Base-by-base conservation (phyloP, 192 early-diverging fungal species). In the Phlyctochytrium planicorne region DNA sequence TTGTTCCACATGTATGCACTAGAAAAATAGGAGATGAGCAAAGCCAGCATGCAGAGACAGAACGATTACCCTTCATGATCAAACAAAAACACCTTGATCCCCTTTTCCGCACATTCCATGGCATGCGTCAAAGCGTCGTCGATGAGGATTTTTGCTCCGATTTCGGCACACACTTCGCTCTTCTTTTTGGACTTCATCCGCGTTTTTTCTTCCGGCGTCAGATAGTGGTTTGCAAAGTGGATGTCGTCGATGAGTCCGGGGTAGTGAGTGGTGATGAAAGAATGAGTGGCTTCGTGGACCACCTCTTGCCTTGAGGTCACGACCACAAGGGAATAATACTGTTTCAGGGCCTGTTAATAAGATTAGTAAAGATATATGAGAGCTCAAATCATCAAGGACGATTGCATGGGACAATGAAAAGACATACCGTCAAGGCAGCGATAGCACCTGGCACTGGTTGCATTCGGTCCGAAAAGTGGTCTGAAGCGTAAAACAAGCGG, bases 241-340 rank as follows among this genome's bases (percentile, higher is more conserved):
- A 87, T 84, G n/a, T 80, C 80, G 53, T 81, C 83, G 69, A 87
- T 85, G 34, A 87, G 81, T 57, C 82, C 83, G 27, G 83, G 83
- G 64, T 76, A 87, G 30, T 85, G 75, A 20, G 68, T 70, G 50
- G 83, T 76, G 25, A 87, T 79, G 71, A 85, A 87, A 40, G 68
- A 65, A 65, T 87, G 84, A 4, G 85, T 87, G 40, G 79, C 62
- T 56, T 80, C 75, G 1, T 83, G 81, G 23, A 85, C 73, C 30
- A 84, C 78, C 70, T 87, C 83, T 36, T 85, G 85, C 20, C 84
- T 62, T n/a, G 83, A 76, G 1, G 85, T 87, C 47, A 87, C 72
- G 60, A 87, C 81, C 16, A 87, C 83, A 16, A 87, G 69, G 12
- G 74, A 71, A 59, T 76, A 87, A 1, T 74, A 71, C 30, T 75